These are phyloP conservation scores for Melaleuca quinquenervia DNA, from an alignment of 345 rosid genomes.

Conservation along the genomic window DNA sequence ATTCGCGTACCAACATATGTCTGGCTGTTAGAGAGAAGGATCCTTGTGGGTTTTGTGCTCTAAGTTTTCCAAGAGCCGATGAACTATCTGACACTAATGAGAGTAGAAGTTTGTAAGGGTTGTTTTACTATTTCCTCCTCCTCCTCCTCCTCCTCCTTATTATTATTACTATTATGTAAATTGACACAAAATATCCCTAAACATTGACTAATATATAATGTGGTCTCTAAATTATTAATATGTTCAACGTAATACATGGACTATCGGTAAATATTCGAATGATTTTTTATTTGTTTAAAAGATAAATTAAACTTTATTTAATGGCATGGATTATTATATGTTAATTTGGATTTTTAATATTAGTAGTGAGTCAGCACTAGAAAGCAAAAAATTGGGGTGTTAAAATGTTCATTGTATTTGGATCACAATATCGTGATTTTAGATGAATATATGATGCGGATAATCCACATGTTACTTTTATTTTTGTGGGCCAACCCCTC, in stretches of 20 bases:
- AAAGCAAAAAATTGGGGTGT: neutral
- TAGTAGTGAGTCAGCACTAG: neutral
- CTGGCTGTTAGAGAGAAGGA: neutral
- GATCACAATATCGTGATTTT: neutral
- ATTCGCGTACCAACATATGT: neutral
- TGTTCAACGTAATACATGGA: rapidly evolving
- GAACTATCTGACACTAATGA: neutral
- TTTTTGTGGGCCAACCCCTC: neutral
- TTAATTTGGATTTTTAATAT: neutral
- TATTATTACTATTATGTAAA: neutral
- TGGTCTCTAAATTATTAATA: neutral
- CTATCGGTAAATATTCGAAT: neutral
- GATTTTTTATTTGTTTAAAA: neutral
- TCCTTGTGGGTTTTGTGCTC: neutral
- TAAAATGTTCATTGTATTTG: neutral
- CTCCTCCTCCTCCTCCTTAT: too few species aligned
- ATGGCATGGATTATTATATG: neutral
- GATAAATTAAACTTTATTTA: neutral
- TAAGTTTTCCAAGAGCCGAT: neutral
- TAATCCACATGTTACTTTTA: neutral
- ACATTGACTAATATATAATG: neutral
- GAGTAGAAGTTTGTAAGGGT: neutral
- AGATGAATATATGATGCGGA: neutral
- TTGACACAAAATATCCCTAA: neutral
- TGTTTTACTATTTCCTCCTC: neutral